Base-by-base conservation (phyloP, 1,139 yeast species). In the Pneumocystis sp. region DNA sequence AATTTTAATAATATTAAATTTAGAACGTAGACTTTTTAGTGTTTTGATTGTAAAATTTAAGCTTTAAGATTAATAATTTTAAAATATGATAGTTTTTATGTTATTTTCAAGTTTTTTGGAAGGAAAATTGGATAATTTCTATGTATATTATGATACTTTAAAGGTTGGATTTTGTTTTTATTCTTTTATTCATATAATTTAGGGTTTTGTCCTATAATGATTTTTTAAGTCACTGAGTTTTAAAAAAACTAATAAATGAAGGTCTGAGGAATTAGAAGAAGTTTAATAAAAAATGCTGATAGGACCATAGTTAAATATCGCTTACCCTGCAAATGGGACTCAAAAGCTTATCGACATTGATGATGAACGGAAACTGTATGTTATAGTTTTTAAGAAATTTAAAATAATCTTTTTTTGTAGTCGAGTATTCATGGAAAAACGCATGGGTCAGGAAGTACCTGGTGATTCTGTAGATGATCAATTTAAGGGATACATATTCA, bases 301-400 rank as follows among this genome's bases (percentile, higher is more conserved):
- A 50, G 31, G 4, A 10, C 25, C 4, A 25, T 70, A 91, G 96
- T 90, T 93, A 83, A 93, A 93, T 87, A 91, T 93, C 84, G 89
- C 99, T 80, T 95, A 87, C 86, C 99, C 99, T 84, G 95, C 96
- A 82, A 93, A 93, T 89, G 98, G 98, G 86, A 88, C 98, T 76
- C 97, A 93, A 83, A 93, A 93, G 85, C 82, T 89, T 82, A 83
- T 91, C 80, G 97, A 93, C 73, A 88, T 93, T 78, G 99, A 93
- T 79, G 98, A 95, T 80, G 98, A 95, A 82, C 97, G 91, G 87
- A 93, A 95, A 80, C 85, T 93, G 61, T 50, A 50, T 12, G 57
- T 50, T 29, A 59, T 39, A 39, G 19, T 40, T 40, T 19, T 31
- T 59, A 39, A 31, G 31, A 31, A 39, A 39, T 15, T 39, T 31